These are phyloP conservation scores for Penicillium digitatum DNA, from an alignment of 2,329 filamentous ascomycete species.

Conservation along the genomic window DNA sequence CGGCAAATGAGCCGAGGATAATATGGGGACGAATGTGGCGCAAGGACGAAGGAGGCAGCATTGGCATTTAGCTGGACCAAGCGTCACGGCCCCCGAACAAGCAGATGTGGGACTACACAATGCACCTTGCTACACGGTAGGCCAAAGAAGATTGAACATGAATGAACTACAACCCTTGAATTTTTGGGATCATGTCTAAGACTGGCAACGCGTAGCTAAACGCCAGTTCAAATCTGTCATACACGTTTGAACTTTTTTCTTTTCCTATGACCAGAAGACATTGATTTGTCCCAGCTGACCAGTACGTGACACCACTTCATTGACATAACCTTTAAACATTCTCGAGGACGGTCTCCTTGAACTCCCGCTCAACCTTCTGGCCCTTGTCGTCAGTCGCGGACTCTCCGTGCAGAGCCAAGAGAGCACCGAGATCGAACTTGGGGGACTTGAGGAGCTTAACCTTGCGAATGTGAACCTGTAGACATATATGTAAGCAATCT, in stretches of 20 bases:
- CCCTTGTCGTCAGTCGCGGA: constrained; percentile 92
- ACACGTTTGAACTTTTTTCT: constrained; percentile 29
- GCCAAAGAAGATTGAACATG: constrained; percentile 4
- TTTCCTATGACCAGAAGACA: constrained; percentile 28
- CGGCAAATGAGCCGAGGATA: background rate
- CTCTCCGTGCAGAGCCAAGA: constrained; percentile 97
- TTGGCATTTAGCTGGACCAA: background rate
- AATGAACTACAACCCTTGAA: constrained; percentile 12
- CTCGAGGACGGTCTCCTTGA: constrained; percentile 96
- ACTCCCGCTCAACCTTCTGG: constrained; percentile 98
- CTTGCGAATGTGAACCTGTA: constrained; percentile 97
- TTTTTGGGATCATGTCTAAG: constrained; percentile 12
- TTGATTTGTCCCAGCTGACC: constrained; percentile 50
- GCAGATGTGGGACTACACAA: background rate
- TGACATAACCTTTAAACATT: constrained; percentile 71
- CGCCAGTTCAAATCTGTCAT: constrained; percentile 18
- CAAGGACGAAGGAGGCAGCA: background rate
- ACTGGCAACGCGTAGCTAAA: constrained; percentile 12
- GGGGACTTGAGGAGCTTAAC: constrained; percentile 98
- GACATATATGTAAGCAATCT: constrained; percentile 34
- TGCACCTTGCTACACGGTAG: background rate
- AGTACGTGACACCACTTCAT: constrained; percentile 74
- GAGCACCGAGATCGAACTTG: constrained; percentile 97
- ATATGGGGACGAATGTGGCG: background rate
- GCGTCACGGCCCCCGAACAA: background rate